A percentile compares a stretch with the other conserved stretches of the same genome.
Conservation (phyloP, 805 yeast genomes). For the Candida oleophila region DNA sequence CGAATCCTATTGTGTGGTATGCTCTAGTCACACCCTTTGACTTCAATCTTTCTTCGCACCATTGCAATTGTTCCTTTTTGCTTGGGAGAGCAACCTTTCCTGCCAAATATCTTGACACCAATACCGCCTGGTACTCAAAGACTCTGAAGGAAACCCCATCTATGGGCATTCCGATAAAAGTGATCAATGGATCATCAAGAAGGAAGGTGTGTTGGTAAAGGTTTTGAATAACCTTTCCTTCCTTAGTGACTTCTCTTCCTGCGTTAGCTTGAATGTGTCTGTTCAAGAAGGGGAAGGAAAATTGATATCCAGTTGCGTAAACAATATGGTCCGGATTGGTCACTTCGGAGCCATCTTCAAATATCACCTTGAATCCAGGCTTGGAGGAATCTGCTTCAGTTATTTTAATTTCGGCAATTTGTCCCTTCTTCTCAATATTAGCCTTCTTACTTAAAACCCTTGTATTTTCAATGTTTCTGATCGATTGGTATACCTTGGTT, state of each 20-base stretch:
- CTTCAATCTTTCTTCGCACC: conserved; percentile 38
- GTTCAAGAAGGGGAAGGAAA: conserved; percentile 59
- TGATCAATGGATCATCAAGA: conserved; percentile 60
- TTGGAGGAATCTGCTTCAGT: conserved; percentile 14
- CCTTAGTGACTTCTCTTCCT: conserved; percentile 36
- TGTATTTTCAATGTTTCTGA: conserved; percentile 15
- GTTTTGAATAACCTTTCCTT: conserved; percentile 32
- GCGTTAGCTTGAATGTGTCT: conserved; percentile 24
- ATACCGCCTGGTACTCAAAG: conserved; percentile 62
- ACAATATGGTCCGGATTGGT: conserved; percentile 54
- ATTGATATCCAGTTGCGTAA: conserved; percentile 75
- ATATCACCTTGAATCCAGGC: conserved; percentile 34
- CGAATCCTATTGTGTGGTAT: conserved; percentile 41
- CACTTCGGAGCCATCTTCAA: conserved; percentile 49
- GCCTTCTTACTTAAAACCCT: conserved; percentile 8
- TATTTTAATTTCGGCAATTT: conserved; percentile 17
- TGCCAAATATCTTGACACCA: conserved; percentile 61
- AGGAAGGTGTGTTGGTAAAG: conserved; percentile 61
- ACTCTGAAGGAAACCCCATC: conserved; percentile 62
- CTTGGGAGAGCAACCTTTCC: conserved; percentile 54
- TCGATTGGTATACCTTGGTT: conserved; percentile 26
- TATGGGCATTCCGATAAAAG: conserved; percentile 60
- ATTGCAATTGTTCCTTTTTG: conserved; percentile 42
- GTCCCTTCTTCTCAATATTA: conserved; percentile 24
- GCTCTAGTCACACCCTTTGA: conserved; percentile 40